Conservation (phyloP, 768 basidiomycete species). For the Collybiopsis luxurians region DNA sequence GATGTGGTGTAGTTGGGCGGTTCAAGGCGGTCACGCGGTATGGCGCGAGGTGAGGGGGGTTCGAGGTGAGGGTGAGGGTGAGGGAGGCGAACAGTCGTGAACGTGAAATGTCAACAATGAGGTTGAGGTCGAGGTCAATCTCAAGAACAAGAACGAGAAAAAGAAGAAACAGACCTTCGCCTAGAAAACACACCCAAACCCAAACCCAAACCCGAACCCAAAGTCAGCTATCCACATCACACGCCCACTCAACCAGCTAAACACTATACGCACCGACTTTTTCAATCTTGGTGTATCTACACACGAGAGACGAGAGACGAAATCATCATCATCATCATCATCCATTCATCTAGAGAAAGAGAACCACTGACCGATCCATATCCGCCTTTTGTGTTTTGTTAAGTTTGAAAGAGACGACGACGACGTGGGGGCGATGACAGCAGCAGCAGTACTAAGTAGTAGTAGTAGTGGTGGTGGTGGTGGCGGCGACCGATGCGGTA, state of each 20-base stretch:
- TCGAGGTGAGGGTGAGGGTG: too few species aligned
- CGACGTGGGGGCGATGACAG: neutral
- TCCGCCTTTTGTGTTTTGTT: neutral
- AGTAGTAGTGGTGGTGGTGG: too few species aligned
- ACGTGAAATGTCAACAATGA: too few species aligned
- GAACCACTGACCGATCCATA: slow-evolving; percentile 45
- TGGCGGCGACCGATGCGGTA: too few species aligned
- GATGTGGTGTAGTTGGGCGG: too few species aligned
- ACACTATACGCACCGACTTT: slow-evolving; percentile 87
- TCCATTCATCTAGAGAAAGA: neutral
- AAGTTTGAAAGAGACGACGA: neutral
- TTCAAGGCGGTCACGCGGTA: too few species aligned
- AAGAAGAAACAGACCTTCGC: slow-evolving; percentile 34
- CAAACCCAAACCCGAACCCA: neutral
- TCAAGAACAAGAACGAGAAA: slow-evolving; percentile 7
- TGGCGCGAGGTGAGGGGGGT: too few species aligned
- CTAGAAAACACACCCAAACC: slow-evolving; percentile 22
- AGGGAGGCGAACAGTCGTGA: too few species aligned
- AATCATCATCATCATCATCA: too few species aligned
- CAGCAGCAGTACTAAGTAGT: too few species aligned
- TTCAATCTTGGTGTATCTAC: slow-evolving; percentile 94
- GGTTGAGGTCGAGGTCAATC: too few species aligned
- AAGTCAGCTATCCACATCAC: neutral
- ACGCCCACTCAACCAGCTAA: slow-evolving; percentile 15
- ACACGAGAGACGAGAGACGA: neutral